Percentiles rank a stretch among this genome's conserved stretches.
Conservation (phyloP, 2,329 filamentous ascomycete genomes). For the Plectosphaerella sp. region DNA sequence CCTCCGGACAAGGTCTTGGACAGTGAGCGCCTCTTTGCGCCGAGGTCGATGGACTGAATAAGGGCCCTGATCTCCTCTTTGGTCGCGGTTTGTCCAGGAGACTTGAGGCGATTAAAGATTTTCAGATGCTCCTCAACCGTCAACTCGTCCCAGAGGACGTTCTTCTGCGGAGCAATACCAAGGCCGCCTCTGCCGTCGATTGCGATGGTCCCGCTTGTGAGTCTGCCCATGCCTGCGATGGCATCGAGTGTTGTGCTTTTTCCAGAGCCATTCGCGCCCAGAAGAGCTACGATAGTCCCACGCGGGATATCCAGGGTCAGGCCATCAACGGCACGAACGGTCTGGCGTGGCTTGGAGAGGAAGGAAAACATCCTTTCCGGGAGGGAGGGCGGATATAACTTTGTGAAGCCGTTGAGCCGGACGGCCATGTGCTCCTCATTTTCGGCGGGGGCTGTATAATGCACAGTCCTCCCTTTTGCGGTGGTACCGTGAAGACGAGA, state of each 20-base stretch:
- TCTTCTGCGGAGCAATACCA: constrained; percentile 70
- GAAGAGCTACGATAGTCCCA: constrained; percentile 79
- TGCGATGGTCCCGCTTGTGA: constrained; percentile 57
- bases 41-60: constrained; percentile 60
- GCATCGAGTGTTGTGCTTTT: constrained; percentile 62
- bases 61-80: constrained; percentile 39
- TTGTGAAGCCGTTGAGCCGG: constrained; percentile 68
- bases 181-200: constrained; percentile 72
- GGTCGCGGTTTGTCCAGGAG: constrained; percentile 37
- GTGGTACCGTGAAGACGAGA: constrained; percentile 21
- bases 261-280: constrained; percentile 66
- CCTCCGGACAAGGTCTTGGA: constrained; percentile 67
- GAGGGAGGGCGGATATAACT: constrained; percentile 67
- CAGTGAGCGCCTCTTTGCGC: constrained; percentile 55
- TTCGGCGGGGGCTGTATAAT: constrained; percentile 19
- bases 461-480: not conserved
- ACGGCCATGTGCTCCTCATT: constrained; percentile 51
- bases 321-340: constrained; percentile 72
- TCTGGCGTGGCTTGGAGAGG: constrained; percentile 45
- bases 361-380: constrained; percentile 49
- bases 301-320: constrained; percentile 66
- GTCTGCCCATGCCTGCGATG: constrained; percentile 22
- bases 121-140: constrained; percentile 67
- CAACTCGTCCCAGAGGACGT: constrained; percentile 70
- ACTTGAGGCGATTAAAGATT: constrained; percentile 68